These are phyloP conservation scores for Rhizoclosmatium globosum DNA, from an alignment of 192 early-diverging fungal species.

Conservation along the genomic window DNA sequence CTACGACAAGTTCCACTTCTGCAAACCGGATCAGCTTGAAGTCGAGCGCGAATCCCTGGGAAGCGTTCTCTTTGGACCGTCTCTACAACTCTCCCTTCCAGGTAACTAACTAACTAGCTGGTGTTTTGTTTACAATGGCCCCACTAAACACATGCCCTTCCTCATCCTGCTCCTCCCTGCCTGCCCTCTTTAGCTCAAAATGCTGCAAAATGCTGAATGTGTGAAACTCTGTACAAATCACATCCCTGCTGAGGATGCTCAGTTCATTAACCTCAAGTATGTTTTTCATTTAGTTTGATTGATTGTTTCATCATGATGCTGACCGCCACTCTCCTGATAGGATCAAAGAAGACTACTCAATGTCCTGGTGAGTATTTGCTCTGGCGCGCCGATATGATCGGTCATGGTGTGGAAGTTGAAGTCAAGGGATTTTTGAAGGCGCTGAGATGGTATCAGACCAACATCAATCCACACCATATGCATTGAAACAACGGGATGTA, in stretches of 20 bases:
- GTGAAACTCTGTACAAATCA: slow-evolving; percentile 67
- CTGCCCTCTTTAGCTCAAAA: slow-evolving; percentile 56
- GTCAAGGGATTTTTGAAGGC: no score
- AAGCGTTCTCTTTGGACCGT: slow-evolving; percentile 94
- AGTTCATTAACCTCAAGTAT: slow-evolving; percentile 83
- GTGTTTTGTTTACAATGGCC: neutral
- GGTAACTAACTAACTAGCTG: slow-evolving; percentile 48
- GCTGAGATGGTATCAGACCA: no score
- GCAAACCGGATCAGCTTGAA: slow-evolving; percentile 68
- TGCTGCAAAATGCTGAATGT: slow-evolving; percentile 66
- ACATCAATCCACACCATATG: no score
- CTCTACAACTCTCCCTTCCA: slow-evolving; percentile 85
- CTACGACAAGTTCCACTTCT: slow-evolving; percentile 86
- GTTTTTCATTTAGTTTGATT: neutral
- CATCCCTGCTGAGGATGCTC: slow-evolving; percentile 72
- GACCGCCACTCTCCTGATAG: slow-evolving; percentile 35
- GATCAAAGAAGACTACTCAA: slow-evolving; percentile 58
- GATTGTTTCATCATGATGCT: neutral
- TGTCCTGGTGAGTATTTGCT: slow-evolving; percentile 46
- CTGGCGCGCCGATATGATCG: neutral
- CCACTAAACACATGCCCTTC: neutral
- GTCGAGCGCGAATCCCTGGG: slow-evolving; percentile 84
- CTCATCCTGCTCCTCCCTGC: neutral
- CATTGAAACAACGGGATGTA: no score
- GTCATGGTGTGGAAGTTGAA: no score